These are phyloP conservation scores for Saksenaea oblongispora DNA, from an alignment of 371 early-diverging fungal species.

Conservation along the genomic window DNA sequence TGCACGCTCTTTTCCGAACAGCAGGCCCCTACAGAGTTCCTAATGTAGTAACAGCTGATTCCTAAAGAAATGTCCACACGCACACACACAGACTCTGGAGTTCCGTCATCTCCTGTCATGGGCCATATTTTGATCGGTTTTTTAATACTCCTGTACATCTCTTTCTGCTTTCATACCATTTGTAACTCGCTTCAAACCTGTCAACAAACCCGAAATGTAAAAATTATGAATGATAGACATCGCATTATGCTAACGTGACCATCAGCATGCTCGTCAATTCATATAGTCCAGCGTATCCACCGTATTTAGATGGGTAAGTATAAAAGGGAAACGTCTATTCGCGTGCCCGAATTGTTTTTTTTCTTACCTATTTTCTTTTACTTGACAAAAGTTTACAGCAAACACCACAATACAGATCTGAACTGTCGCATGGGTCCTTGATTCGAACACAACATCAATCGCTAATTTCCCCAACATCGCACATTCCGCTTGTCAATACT, in stretches of 20 bases:
- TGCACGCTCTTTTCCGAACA: neutral
- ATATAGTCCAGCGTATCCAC: neutral
- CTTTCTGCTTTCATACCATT: constrained; percentile 3
- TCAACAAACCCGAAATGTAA: neutral
- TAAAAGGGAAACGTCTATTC: neutral
- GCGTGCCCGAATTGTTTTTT: neutral
- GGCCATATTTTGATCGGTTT: constrained; percentile 1
- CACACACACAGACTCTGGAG: neutral
- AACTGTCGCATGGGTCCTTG: neutral
- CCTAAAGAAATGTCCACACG: no score
- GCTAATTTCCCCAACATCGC: neutral
- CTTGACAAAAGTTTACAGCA: neutral
- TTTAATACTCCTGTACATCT: neutral
- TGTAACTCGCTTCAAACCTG: neutral
- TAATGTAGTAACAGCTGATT: no score
- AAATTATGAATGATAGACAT: neutral
- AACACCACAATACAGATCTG: neutral
- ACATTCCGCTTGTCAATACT: neutral
- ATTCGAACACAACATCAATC: neutral
- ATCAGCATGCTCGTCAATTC: constrained; percentile 2
- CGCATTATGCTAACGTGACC: constrained; percentile 7
- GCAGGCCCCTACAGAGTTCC: neutral
- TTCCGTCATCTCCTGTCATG: constrained; percentile 1
- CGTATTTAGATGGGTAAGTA: constrained; percentile 3
- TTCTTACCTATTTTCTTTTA: neutral